Evolutionary conservation across 176 grass and related monocot species (phyloP), one percentile per base, ranked within the genome.

Genomic region (Elymus sibiricus): DNA sequence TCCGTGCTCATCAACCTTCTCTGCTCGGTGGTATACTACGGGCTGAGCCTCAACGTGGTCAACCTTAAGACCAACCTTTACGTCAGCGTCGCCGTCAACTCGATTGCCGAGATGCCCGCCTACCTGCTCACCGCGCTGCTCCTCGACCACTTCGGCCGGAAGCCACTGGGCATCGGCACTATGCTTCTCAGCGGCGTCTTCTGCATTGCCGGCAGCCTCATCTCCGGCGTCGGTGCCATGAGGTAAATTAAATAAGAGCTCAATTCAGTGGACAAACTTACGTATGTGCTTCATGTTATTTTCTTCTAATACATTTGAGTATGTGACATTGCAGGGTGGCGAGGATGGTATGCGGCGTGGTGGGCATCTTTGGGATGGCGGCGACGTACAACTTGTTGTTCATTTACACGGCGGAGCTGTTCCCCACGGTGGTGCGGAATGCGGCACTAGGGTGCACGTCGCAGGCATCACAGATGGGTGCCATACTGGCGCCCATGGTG

Each of bases 21-120:
- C 2, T 29, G 44, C 44, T 76, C 73, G 15, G 73, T 76, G 26
- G 73, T 76, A 2, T 76, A 76, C 73, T 76, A 79, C 79, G 8
- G 89, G 11, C 94, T 98, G 31, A 98, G 87, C 82, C 94, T 95
- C 63, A 98, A 98, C 68, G 97, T 98, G 0, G 97, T 98, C 24
- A 98, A 98, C 84, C 92, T 98, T 53, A 95, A 98, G 82, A 92
- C 90, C 58, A 94, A 98, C 86, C 86, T 98, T 7, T 98, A 98
- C 34, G 68, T 90, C 70, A 91, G 82, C 28, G 97, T 98, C 19
- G 42, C 92, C 16, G 53, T 88, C 11, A 98, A 98, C 84, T 78
- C 97, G 11, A 22, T 94, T 25, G 84, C 94, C 7, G 94, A 94
- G 84, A 80, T 91, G 70, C 92, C 92, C 1, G 92, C 88, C 0